A percentile compares a stretch with the other conserved stretches of the same genome.
phyloP scores from a whole-genome alignment of 768 basidiomycete genomes.

The Phanerochaete carnosa region DNA sequence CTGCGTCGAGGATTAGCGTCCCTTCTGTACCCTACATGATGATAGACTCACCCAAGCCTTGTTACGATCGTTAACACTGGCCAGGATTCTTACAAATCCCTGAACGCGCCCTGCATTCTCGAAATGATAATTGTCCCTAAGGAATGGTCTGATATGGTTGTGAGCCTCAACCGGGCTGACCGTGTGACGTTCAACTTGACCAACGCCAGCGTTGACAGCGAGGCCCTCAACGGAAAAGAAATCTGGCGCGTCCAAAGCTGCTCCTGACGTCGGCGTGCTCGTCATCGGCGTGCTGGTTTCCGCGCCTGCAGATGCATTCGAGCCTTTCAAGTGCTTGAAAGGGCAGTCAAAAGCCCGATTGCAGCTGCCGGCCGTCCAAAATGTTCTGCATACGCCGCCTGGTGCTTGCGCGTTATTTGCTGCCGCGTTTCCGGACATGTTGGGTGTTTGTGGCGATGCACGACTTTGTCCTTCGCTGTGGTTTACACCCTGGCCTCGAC shows the following conservation, averaged over 20 bases:
- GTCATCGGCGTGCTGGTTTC: not conserved
- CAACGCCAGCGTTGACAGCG: conserved; percentile 15
- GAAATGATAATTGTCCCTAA: conserved; percentile 23
- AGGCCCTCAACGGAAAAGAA: conserved; percentile 21
- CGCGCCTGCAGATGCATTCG: not conserved
- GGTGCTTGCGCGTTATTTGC: not conserved
- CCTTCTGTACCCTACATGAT: not conserved
- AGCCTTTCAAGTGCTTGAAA: conserved; percentile 21
- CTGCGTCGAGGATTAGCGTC: no score
- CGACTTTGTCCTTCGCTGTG: not conserved
- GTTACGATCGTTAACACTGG: conserved; percentile 22
- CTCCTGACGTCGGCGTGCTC: not conserved
- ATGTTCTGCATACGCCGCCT: conserved; percentile 11
- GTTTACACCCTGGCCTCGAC: not conserved
- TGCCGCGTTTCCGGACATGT: not conserved
- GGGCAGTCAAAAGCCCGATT: conserved; percentile 23
- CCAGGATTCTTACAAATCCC: conserved; percentile 23
- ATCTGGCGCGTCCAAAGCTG: conserved; percentile 6
- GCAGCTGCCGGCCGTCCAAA: conserved; percentile 27
- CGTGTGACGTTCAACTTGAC: conserved; percentile 3
- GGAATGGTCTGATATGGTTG: conserved; percentile 23
- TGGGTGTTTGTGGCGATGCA: not conserved
- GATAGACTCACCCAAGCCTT: conserved; percentile 22
- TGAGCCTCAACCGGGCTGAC: conserved; percentile 24
- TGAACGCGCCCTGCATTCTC: conserved; percentile 19